Percentiles rank a stretch among this genome's conserved stretches.
These are phyloP conservation scores for Euphrasia arctica DNA, from an alignment of 305 asterid genomes.

Conservation along the genomic window DNA sequence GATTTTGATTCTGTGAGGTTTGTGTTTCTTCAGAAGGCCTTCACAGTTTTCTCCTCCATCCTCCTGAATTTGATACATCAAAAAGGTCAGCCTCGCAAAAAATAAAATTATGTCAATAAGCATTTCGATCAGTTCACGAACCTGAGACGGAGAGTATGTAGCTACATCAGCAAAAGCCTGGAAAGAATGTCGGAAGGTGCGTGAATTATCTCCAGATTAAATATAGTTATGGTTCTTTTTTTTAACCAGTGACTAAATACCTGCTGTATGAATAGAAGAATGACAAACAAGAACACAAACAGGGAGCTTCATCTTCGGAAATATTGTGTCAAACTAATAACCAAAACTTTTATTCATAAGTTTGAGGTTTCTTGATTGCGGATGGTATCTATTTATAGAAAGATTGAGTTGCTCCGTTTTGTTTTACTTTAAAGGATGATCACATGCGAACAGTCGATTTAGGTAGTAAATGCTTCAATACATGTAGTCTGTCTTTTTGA, in stretches of 20 bases:
- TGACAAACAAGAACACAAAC: too few species aligned
- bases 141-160: slow-evolving; percentile 35
- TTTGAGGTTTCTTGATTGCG: too few species aligned
- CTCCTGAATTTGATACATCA: slow-evolving; percentile 30
- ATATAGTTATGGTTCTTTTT: too few species aligned
- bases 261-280: too few species aligned
- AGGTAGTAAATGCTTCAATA: neutral
- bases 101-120: too few species aligned
- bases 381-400: too few species aligned
- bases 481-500: slow-evolving; percentile 22
- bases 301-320: too few species aligned
- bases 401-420: too few species aligned
- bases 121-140: neutral
- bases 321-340: too few species aligned
- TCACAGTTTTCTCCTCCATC: slow-evolving; percentile 31
- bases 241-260: too few species aligned
- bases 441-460: slow-evolving; percentile 33
- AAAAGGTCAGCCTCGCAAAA: too few species aligned
- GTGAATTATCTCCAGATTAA: neutral
- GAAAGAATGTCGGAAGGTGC: slow-evolving; percentile 19
- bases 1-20: slow-evolving; percentile 25
- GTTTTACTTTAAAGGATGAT: neutral
- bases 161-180: slow-evolving; percentile 42
- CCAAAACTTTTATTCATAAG: too few species aligned
- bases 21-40: slow-evolving; percentile 35